Percentiles rank a stretch among this genome's conserved stretches.
phyloP scores from a whole-genome alignment of 495 filamentous ascomycete species.

The Cetradonia linearis region DNA sequence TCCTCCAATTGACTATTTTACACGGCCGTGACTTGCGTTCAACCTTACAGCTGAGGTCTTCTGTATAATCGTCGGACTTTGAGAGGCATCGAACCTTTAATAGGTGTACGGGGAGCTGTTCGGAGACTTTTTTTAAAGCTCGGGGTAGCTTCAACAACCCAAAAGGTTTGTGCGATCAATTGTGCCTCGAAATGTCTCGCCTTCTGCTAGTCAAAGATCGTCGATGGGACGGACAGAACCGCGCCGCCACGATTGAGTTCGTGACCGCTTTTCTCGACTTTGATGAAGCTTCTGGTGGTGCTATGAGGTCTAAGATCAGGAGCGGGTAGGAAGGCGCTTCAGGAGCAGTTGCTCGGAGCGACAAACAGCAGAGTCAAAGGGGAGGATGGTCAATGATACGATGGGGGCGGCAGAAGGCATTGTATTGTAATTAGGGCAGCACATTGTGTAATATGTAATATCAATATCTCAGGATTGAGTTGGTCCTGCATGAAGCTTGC shows the following conservation, averaged over 20 bases:
- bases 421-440: conserved; percentile 8
- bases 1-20: conserved; percentile 14
- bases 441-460: conserved; percentile 7
- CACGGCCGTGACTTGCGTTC: conserved; percentile 8
- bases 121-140: background rate
- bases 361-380: background rate
- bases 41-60: background rate
- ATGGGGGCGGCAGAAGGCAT: conserved; percentile 5
- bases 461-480: conserved; percentile 18
- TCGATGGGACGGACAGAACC: conserved; percentile 13
- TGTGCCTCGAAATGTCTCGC: conserved; percentile 13
- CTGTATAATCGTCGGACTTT: background rate
- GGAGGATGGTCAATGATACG: background rate
- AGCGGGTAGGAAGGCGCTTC: background rate
- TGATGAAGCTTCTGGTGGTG: background rate
- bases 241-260: conserved; percentile 15
- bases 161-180: conserved; percentile 10
- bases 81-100: conserved; percentile 5
- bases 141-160: conserved; percentile 2
- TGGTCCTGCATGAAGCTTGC: conserved; percentile 27
- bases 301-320: conserved; percentile 4
- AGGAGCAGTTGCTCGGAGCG: background rate
- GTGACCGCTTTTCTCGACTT: conserved; percentile 19
- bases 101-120: background rate
- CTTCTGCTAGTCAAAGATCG: background rate